phyloP scores from a whole-genome alignment of 208 protist species.

The Strigomonas galati region DNA sequence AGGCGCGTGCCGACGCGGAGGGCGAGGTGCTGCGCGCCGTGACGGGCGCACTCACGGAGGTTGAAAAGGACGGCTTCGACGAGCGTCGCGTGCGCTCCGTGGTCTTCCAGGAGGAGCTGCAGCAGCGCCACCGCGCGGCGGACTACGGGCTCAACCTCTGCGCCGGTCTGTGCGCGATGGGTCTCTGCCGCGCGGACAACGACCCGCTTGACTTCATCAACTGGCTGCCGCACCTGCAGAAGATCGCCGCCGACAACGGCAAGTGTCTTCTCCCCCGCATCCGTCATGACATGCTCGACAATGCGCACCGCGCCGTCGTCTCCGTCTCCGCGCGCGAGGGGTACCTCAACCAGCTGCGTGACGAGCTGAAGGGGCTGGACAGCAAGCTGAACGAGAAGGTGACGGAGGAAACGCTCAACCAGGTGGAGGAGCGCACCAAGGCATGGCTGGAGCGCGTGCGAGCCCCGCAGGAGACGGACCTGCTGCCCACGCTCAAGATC shows the following conservation, averaged over 20 bases:
- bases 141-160: slow-evolving; percentile 85
- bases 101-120: slow-evolving; percentile 87
- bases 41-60: slow-evolving; percentile 46
- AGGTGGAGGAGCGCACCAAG: slow-evolving; percentile 54
- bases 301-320: slow-evolving; percentile 60
- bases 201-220: slow-evolving; percentile 83
- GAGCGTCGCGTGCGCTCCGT: slow-evolving; percentile 74
- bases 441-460: slow-evolving; percentile 66
- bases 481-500: slow-evolving; percentile 79
- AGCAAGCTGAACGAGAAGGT: slow-evolving; percentile 48
- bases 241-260: slow-evolving; percentile 50
- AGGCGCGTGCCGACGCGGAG: slow-evolving; percentile 48
- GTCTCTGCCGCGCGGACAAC: slow-evolving; percentile 64
- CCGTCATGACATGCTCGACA: slow-evolving; percentile 59
- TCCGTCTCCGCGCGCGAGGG: slow-evolving; percentile 68
- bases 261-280: slow-evolving; percentile 65
- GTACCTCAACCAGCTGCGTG: slow-evolving; percentile 60
- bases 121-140: slow-evolving; percentile 83
- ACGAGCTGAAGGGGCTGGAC: slow-evolving; percentile 52
- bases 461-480: slow-evolving; percentile 53
- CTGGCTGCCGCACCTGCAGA: slow-evolving; percentile 77
- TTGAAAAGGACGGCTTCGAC: slow-evolving; percentile 79
- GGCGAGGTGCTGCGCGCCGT: slow-evolving; percentile 64
- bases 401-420: slow-evolving; percentile 51
- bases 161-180: slow-evolving; percentile 66